Conservation (phyloP, 75 land plant species). For the Pinus tabuliformis region DNA sequence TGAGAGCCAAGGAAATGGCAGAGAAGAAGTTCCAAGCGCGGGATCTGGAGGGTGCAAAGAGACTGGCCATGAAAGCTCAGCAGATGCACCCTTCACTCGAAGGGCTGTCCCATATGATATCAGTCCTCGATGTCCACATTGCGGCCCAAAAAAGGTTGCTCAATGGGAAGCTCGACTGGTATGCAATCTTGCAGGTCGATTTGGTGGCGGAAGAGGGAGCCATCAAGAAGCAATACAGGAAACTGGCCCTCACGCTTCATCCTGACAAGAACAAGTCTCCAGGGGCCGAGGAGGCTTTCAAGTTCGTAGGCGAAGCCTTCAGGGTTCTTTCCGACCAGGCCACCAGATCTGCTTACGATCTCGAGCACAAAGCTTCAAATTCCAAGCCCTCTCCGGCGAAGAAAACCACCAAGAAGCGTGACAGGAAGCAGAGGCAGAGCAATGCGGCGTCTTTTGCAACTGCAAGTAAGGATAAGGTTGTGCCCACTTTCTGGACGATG, state of each 20-base stretch:
- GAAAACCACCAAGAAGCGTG: neutral
- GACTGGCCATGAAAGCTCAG: slow-evolving; percentile 62
- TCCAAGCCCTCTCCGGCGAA: neutral
- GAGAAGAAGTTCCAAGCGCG: slow-evolving; percentile 50
- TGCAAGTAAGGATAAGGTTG: too few species aligned
- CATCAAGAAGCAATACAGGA: slow-evolving; percentile 63
- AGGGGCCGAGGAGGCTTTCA: slow-evolving; percentile 68
- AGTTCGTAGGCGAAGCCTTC: slow-evolving; percentile 64
- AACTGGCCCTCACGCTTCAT: slow-evolving; percentile 66
- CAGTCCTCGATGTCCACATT: slow-evolving; percentile 65
- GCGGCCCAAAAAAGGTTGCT: slow-evolving; percentile 37
- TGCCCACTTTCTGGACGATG: too few species aligned
- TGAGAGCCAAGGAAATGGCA: slow-evolving; percentile 62
- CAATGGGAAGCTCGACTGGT: slow-evolving; percentile 59
- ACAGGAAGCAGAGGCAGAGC: too few species aligned
- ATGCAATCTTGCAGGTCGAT: slow-evolving; percentile 61
- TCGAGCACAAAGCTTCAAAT: neutral
- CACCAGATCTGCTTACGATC: slow-evolving; percentile 49
- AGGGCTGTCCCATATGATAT: slow-evolving; percentile 58
- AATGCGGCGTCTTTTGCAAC: too few species aligned
- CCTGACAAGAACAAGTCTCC: slow-evolving; percentile 68
- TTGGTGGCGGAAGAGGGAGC: slow-evolving; percentile 17
- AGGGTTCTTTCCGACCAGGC: slow-evolving; percentile 47
- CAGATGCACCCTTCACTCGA: slow-evolving; percentile 67
- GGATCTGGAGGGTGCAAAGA: slow-evolving; percentile 58